Conservation (phyloP, 2,329 filamentous ascomycete species). For the Magnaporthiopsis rhizophila region DNA sequence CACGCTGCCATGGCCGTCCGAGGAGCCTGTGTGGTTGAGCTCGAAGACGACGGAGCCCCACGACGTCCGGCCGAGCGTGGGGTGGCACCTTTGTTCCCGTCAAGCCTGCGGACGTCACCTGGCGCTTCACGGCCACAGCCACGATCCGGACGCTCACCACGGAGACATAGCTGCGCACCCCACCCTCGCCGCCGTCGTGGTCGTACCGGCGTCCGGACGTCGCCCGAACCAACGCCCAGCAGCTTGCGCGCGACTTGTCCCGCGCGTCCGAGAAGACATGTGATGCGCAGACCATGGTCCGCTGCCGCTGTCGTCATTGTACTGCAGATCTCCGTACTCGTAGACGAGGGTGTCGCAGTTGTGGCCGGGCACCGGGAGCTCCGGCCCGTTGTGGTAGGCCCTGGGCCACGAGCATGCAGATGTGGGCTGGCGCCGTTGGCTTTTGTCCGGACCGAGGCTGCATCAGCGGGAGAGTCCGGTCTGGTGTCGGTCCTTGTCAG, state of each 20-base stretch:
- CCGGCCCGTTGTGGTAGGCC: conserved; percentile 12
- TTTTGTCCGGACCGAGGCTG: conserved; percentile 18
- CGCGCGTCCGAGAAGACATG: conserved; percentile 38
- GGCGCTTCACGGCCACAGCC: conserved; percentile 31
- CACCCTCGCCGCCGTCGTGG: conserved; percentile 30
- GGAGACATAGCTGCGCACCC: conserved; percentile 30
- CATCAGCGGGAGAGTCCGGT: too few species aligned
- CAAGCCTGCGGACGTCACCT: conserved; percentile 42
- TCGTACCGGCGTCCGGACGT: conserved; percentile 34
- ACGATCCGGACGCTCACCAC: conserved; percentile 29
- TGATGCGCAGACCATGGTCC: conserved; percentile 19
- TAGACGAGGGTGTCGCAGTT: conserved; percentile 39
- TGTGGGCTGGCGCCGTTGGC: conserved; percentile 32
- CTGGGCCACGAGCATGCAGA: conserved; percentile 32
- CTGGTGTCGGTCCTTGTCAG: too few species aligned
- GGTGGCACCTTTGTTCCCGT: conserved; percentile 35
- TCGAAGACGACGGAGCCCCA: conserved; percentile 43
- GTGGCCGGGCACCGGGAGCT: conserved; percentile 33
- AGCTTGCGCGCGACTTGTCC: conserved; percentile 33
- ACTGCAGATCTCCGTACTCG: conserved; percentile 43
- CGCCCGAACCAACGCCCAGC: conserved; percentile 28
- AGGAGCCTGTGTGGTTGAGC: conserved; percentile 46
- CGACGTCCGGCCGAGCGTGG: conserved; percentile 38
- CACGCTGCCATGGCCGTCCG: conserved; percentile 37
- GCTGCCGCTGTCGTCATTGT: conserved; percentile 11